Percentiles rank a stretch among this genome's conserved stretches.
Evolutionary conservation across 371 early-diverging fungal genomes (phyloP).

Genomic region (Fennellomyces sp.): DNA sequence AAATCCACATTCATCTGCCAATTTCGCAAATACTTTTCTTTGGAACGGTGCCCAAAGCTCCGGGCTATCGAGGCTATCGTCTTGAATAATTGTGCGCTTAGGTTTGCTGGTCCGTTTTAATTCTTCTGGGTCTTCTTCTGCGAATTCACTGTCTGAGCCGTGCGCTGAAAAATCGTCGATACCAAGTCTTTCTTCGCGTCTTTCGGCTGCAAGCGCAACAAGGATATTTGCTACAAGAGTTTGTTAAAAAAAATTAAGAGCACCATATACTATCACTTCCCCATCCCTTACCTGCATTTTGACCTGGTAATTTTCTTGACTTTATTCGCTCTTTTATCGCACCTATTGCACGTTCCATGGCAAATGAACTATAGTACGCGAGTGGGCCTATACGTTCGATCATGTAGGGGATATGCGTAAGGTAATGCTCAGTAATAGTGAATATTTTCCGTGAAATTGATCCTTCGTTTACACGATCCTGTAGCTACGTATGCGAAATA

Average conservation of each 20-base stretch:
- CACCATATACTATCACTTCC: neutral
- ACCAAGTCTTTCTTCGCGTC: neutral
- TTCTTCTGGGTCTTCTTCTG: neutral
- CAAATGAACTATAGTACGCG: neutral
- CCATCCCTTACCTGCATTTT: conserved; percentile 11
- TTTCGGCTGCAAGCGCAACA: neutral
- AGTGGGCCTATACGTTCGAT: neutral
- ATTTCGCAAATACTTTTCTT: neutral
- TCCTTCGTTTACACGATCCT: neutral
- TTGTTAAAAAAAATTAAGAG: neutral
- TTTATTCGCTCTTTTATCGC: neutral
- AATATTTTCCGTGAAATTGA: neutral
- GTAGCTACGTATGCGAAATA: neutral
- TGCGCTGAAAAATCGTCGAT: too few relatives aligned
- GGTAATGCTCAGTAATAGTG: conserved; percentile 1
- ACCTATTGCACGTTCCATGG: conserved; percentile 5
- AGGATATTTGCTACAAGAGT: neutral
- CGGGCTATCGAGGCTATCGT: neutral
- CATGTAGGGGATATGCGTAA: neutral
- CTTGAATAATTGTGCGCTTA: too few relatives aligned
- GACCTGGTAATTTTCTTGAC: neutral
- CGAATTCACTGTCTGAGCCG: neutral
- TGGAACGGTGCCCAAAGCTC: neutral
- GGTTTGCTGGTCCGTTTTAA: neutral
- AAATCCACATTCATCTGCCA: neutral